Evolutionary conservation across 2,329 filamentous ascomycete genomes (phyloP), one percentile per base, ranked within the genome.

Genomic region (Cephalotrichum gorgonifer): DNA sequence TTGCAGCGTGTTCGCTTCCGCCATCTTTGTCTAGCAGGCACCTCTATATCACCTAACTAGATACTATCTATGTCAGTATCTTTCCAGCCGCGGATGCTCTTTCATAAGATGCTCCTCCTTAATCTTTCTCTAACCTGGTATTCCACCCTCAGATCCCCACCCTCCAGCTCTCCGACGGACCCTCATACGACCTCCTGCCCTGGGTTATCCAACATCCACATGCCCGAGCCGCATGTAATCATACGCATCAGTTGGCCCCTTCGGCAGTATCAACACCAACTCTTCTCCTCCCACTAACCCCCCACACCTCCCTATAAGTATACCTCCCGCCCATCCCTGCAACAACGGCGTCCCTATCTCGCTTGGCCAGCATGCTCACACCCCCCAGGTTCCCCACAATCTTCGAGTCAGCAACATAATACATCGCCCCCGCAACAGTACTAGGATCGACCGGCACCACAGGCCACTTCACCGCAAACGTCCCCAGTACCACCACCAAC

Each of bases 371-470:
- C 33, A 27, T 12, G 6, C 23, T 26, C 20, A 47, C 22, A 15
- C 39, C 45, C 23, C 20, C n/a, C 7, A 47, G 28, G 23, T 26
- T 27, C 23, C 30, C 35, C 25, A 47, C 47, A n/a, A 49, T 27
- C 39, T 23, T 43, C 27, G 47, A 49, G 28, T 49, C 47, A 17
- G 23, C 41, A 4, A 70, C 62, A 35, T 72, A 72, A 53, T 68
- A 71, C 66, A 74, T 61, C 3, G 66, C 60, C 4, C 71, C 72
- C 0, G 67, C 69, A 6, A 76, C 62, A 1, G 63, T 72, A 20
- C 69, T 68, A 22, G 71, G 73, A 17, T 74, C 70, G 2, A 72
- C 64, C 0, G 70, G 68, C 63, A 75, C 65, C 20, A 64, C 60
- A 3, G 68, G 71, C 65, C 66, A 73, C 17, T 57, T 54, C 11